Percentiles rank a stretch among this genome's conserved stretches.
phyloP scores from a whole-genome alignment of 129 eudicot species.

The Ambrosia trifida region DNA sequence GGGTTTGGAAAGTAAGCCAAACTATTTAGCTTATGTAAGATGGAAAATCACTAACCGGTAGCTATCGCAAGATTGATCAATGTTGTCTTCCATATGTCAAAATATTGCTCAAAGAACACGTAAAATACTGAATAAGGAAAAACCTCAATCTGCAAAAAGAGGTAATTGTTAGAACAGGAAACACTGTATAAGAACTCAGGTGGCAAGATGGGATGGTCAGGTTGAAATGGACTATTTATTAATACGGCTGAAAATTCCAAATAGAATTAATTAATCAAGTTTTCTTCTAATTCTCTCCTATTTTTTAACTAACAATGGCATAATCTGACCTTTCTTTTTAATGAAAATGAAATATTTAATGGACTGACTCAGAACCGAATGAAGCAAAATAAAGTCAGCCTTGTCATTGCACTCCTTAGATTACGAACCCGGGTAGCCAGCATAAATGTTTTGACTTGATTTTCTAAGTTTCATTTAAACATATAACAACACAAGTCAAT shows the following conservation, averaged over 20 bases:
- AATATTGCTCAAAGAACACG: constrained; percentile 97
- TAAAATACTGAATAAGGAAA: constrained; percentile 95
- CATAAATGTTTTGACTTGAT: background rate
- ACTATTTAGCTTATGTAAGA: background rate
- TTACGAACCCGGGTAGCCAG: too few relatives aligned
- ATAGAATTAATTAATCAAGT: too few relatives aligned
- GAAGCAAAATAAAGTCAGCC: too few relatives aligned
- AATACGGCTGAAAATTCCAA: too few relatives aligned
- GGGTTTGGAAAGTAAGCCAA: background rate
- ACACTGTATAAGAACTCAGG: background rate
- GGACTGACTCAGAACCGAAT: too few relatives aligned
- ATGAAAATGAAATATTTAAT: too few relatives aligned
- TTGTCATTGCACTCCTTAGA: too few relatives aligned
- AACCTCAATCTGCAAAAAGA: constrained; percentile 71
- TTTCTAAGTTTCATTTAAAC: background rate
- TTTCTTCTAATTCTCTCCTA: too few relatives aligned
- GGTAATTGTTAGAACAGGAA: constrained; percentile 9
- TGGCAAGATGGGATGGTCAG: background rate
- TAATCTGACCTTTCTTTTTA: too few relatives aligned
- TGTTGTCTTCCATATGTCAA: constrained; percentile 95
- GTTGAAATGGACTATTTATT: background rate
- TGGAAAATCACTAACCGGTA: constrained; percentile 56
- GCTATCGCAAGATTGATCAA: constrained; percentile 85
- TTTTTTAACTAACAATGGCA: too few relatives aligned
- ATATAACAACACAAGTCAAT: background rate